Conservation (phyloP, 164 flowering plant genomes). For the Euptelea pleiosperma region DNA sequence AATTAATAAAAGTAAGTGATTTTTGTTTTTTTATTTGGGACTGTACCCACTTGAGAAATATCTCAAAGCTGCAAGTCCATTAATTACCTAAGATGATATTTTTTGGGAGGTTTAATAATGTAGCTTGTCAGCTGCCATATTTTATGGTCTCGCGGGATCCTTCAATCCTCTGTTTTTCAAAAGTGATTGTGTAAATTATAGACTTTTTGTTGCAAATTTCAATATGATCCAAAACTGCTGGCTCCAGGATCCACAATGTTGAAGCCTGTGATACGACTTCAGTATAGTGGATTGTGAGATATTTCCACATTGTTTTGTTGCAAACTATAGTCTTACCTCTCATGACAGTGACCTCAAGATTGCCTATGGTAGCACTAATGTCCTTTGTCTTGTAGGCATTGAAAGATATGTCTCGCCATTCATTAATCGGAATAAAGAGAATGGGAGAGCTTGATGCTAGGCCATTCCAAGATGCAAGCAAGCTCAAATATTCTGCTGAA, state of each 20-base stretch:
- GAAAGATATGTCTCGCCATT: conserved; percentile 36
- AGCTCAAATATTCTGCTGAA: conserved; percentile 43
- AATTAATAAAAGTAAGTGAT: conserved; percentile 41
- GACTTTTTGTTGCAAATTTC: neutral
- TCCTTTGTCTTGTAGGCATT: conserved; percentile 37
- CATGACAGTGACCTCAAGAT: too few relatives aligned
- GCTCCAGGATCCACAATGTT: neutral
- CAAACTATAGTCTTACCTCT: too few relatives aligned
- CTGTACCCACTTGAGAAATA: too few relatives aligned
- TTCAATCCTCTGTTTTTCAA: too few relatives aligned
- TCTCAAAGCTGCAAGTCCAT: too few relatives aligned
- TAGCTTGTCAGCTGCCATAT: too few relatives aligned
- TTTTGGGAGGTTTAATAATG: too few relatives aligned
- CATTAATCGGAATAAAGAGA: conserved; percentile 57
- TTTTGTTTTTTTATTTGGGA: neutral
- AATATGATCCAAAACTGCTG: neutral
- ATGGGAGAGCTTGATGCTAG: conserved; percentile 73
- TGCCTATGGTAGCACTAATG: neutral
- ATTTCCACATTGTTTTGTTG: too few relatives aligned
- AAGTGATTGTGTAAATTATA: neutral
- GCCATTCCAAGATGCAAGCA: conserved; percentile 56
- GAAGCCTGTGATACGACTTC: too few relatives aligned
- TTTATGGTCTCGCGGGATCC: too few relatives aligned
- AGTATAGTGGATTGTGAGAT: too few relatives aligned
- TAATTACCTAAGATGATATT: too few relatives aligned